phyloP scores from a whole-genome alignment of 1,284 basidiomycete species.

The Apiotrichum gamsii region DNA sequence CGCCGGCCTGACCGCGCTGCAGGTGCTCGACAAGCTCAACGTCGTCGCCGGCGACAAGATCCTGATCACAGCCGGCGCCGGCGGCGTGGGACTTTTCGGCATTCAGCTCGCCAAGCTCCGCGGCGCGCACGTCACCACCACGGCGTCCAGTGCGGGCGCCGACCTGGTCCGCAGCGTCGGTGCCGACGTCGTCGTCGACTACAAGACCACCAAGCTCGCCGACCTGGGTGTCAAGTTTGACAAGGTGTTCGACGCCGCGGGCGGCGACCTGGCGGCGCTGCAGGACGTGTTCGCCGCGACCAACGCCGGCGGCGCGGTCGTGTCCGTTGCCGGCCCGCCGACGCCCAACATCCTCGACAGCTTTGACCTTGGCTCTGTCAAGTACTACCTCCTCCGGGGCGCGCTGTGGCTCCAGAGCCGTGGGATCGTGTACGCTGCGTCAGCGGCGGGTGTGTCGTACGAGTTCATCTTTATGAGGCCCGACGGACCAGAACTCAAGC shows the following conservation, averaged over 20 bases:
- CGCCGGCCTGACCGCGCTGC: constrained; percentile 17
- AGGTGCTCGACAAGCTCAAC: constrained; percentile 16
- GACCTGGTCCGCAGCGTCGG: constrained; percentile 48
- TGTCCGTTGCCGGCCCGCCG: constrained; percentile 11
- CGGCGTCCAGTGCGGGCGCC: constrained; percentile 47
- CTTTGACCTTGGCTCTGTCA: background rate
- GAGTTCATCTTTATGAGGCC: constrained; percentile 20
- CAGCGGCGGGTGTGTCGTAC: constrained; percentile 8
- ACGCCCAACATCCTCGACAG: constrained; percentile 8
- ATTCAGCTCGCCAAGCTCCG: constrained; percentile 49
- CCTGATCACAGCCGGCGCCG: constrained; percentile 50
- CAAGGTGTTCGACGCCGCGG: constrained; percentile 20
- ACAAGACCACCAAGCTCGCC: constrained; percentile 18
- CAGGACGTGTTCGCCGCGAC: constrained; percentile 3
- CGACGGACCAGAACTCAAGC: constrained; percentile 11
- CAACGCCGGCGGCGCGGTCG: constrained; percentile 10
- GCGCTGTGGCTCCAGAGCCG: background rate
- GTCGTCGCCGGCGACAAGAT: constrained; percentile 23
- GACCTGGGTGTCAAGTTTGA: constrained; percentile 11
- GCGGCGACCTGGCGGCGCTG: constrained; percentile 3
- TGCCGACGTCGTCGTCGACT: constrained; percentile 48
- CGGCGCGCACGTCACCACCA: constrained; percentile 49
- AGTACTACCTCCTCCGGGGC: background rate
- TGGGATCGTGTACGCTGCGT: background rate
- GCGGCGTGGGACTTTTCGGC: constrained; percentile 50